phyloP scores from a whole-genome alignment of 441 rosid species.

The Flueggea neowawraea region DNA sequence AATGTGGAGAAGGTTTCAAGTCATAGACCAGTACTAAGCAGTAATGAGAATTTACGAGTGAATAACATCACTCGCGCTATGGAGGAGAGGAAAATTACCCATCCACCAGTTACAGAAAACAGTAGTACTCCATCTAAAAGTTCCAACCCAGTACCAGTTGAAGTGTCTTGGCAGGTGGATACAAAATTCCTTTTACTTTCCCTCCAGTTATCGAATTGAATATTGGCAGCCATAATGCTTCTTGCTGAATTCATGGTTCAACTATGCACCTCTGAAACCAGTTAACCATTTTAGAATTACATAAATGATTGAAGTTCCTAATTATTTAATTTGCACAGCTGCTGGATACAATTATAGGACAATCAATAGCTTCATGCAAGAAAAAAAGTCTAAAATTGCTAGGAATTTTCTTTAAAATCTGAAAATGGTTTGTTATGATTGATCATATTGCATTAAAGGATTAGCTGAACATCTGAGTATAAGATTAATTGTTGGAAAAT shows the following conservation, averaged over 20 bases:
- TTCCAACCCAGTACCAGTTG: constrained; percentile 16
- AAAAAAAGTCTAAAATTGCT: too few relatives aligned
- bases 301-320: too few relatives aligned
- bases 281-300: too few relatives aligned
- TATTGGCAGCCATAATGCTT: background rate
- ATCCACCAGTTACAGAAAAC: constrained; percentile 8
- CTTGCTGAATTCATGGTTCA: background rate
- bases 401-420: too few relatives aligned
- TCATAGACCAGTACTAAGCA: constrained; percentile 16
- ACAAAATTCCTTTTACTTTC: background rate
- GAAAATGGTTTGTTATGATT: too few relatives aligned
- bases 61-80: constrained; percentile 19
- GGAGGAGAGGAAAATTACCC: constrained; percentile 22
- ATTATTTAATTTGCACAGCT: too few relatives aligned
- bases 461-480: too few relatives aligned
- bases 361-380: too few relatives aligned
- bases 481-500: too few relatives aligned
- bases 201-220: background rate
- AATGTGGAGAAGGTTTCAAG: constrained; percentile 24
- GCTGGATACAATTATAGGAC: too few relatives aligned
- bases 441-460: too few relatives aligned
- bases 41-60: constrained; percentile 15
- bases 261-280: too few relatives aligned
- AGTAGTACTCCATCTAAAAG: constrained; percentile 15
- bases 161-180: constrained; percentile 37